phyloP scores from a whole-genome alignment of 345 rosid species.

The Linum lewisii region DNA sequence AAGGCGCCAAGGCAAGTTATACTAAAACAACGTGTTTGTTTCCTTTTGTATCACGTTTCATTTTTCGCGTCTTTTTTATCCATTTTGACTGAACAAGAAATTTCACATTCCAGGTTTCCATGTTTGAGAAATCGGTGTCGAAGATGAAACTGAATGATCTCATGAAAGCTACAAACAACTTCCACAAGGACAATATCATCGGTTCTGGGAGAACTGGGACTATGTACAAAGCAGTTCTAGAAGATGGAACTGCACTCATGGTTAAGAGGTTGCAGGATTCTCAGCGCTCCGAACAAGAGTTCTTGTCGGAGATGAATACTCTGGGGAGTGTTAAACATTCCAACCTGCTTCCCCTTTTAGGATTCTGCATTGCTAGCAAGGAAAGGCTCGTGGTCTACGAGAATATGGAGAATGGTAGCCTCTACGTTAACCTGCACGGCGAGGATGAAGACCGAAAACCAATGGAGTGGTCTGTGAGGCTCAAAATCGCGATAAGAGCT shows the following conservation, averaged over 20 bases:
- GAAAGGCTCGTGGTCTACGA: constrained; percentile 75
- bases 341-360: constrained; percentile 82
- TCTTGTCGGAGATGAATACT: constrained; percentile 71
- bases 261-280: constrained; percentile 90
- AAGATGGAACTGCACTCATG: constrained; percentile 66
- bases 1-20: constrained; percentile 58
- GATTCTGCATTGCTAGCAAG: constrained; percentile 57
- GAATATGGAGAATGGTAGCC: constrained; percentile 68
- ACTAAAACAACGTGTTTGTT: constrained; percentile 9
- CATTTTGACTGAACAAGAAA: not conserved
- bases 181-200: constrained; percentile 68
- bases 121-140: constrained; percentile 70
- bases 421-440: constrained; percentile 46
- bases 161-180: constrained; percentile 73
- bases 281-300: constrained; percentile 73
- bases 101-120: constrained; percentile 52
- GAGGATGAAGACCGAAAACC: constrained; percentile 34
- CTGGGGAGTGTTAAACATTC: constrained; percentile 71
- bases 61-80: not conserved
- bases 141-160: constrained; percentile 81
- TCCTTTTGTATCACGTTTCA: too few relatives aligned
- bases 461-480: constrained; percentile 83
- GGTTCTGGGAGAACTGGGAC: constrained; percentile 86
- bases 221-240: constrained; percentile 69
- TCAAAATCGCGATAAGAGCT: constrained; percentile 71